These are phyloP conservation scores for Auricularia cornea DNA, from an alignment of 768 basidiomycete species.

Conservation along the genomic window DNA sequence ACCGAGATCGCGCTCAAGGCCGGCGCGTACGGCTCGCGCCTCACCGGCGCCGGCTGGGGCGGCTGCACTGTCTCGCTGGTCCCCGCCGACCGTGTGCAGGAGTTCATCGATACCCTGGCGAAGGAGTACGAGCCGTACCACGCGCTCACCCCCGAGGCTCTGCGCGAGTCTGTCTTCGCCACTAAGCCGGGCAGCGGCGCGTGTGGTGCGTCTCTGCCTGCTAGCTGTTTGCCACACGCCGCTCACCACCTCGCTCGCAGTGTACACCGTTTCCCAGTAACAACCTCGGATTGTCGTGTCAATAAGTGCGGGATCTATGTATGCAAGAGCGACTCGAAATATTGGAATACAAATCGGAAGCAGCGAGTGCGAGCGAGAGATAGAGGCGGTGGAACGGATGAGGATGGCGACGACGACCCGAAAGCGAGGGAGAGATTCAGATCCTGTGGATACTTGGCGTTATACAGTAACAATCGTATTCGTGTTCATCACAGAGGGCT, in stretches of 20 bases:
- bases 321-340: not conserved
- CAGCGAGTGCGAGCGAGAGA: not conserved
- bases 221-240: not conserved
- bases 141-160: constrained; percentile 44
- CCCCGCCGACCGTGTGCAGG: constrained; percentile 47
- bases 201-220: constrained; percentile 46
- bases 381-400: not conserved
- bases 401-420: not conserved
- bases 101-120: constrained; percentile 56
- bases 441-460: no score
- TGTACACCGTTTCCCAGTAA: not conserved
- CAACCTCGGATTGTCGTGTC: not conserved
- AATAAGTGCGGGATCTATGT: not conserved
- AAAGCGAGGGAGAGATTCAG: not conserved
- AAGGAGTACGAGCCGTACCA: constrained; percentile 58
- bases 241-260: not conserved
- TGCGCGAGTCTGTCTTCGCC: constrained; percentile 68
- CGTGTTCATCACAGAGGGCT: not conserved
- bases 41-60: constrained; percentile 93
- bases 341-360: not conserved
- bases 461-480: not conserved
- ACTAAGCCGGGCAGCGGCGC: constrained; percentile 79
- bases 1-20: constrained; percentile 52
- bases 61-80: constrained; percentile 83
- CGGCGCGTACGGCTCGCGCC: constrained; percentile 72